These are phyloP conservation scores for Asclepias syriaca DNA, from an alignment of 257 asterid species.

Conservation along the genomic window DNA sequence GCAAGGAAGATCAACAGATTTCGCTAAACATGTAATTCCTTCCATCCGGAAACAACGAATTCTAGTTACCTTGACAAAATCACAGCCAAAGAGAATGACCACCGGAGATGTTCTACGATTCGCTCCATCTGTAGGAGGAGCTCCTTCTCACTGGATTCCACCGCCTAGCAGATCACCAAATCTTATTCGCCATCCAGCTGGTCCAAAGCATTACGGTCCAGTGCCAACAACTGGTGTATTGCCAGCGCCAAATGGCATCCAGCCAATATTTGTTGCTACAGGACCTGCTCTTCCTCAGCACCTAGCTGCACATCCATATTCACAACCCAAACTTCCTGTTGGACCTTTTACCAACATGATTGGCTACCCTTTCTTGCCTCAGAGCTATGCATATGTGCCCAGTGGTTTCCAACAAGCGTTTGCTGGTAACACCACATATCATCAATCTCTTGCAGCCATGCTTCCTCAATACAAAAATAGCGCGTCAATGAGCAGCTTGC, in stretches of 20 bases:
- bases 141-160: conserved; percentile 52
- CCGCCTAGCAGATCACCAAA: conserved; percentile 53
- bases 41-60: conserved; percentile 57
- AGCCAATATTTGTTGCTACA: conserved; percentile 54
- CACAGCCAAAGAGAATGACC: conserved; percentile 46
- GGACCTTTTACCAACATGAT: no score
- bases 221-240: conserved; percentile 38
- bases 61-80: conserved; percentile 56
- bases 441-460: no score
- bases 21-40: conserved; percentile 62
- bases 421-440: no score
- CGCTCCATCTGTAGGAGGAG: conserved; percentile 27
- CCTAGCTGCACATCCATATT: no score
- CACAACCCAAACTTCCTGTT: no score
- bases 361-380: no score
- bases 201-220: conserved; percentile 43
- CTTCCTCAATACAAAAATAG: no score
- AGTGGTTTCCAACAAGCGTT: no score
- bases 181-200: conserved; percentile 40
- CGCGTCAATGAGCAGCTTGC: no score
- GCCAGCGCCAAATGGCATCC: conserved; percentile 46
- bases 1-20: conserved; percentile 72
- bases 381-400: no score
- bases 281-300: no score
- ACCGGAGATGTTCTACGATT: conserved; percentile 29